Base-by-base conservation (phyloP, 2,329 filamentous ascomycete genomes). In the Byssoonygena ceratinophila region DNA sequence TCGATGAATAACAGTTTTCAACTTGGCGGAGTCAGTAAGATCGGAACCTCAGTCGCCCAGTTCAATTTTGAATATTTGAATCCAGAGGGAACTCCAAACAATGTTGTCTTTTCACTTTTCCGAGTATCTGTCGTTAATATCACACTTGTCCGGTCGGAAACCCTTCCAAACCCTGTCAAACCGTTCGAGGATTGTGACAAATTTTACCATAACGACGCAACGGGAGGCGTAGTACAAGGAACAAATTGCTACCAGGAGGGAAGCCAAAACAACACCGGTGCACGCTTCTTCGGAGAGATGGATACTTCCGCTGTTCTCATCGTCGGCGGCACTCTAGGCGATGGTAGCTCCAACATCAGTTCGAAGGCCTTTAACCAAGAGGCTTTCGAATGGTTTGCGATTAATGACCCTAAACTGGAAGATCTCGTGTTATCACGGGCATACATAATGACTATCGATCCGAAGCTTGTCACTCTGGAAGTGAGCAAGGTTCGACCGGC, bases 291-390 rank as follows among this genome's bases (percentile, higher is more conserved):
- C 27, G 54, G 50, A 8, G 43, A 53, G 20, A 14, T 55, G 1
- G 54, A 55, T 44, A 51, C 45, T n/a, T 55, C 54, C 6, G 32
- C 54, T 27, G 50, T 53, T 40, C 51, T 55, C 40, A 46, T 55
- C 11, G 34, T 53, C 43, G 45, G 51, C 22, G 51, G 54, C 4
- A 46, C 41, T 27, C 29, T 55, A 16, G 54, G 54, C 16, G 54
- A 55, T 37, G 50, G 50, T 3, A 39, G 40, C 23, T 46, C 51
- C 29, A 55, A 53, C 27, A 32, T 46, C 20, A 55, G 54, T 18
- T 39, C 45, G 7, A 53, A 46, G 23, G 54, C 54, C 20, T 27
- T 55, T 51, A 53, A 55, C 23, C 54, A 55, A 39, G 44, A 51
- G 11, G 46, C 49, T 5, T 53, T 39, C 29, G 46, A 55, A 23